Evolutionary conservation across 106 monocot species (phyloP).

Genomic region (Xerophyta viscosa): DNA sequence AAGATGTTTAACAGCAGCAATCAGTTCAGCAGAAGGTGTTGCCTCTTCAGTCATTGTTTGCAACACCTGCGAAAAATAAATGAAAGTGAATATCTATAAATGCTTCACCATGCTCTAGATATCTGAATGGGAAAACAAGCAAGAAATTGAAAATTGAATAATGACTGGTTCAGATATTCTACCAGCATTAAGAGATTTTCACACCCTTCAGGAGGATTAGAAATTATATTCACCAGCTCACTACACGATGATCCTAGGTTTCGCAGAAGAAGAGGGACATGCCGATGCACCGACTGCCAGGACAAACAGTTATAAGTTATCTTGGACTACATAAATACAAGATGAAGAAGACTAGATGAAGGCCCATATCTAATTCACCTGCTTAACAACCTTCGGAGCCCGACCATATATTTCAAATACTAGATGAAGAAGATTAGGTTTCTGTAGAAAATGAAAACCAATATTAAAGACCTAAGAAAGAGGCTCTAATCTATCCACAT

Average conservation of each 20-base stretch:
- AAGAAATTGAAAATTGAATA: not conserved
- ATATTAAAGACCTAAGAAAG: not conserved
- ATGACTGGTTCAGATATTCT: not conserved
- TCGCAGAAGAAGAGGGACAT: constrained; percentile 59
- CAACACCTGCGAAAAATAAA: constrained; percentile 44
- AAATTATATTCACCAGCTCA: constrained; percentile 63
- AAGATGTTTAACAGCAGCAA: constrained; percentile 76
- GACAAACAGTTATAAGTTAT: too few species aligned
- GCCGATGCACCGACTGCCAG: constrained; percentile 80
- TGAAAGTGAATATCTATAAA: not conserved
- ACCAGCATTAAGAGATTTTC: constrained; percentile 84
- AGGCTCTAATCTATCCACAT: not conserved
- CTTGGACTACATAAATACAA: too few species aligned
- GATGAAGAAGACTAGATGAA: not conserved
- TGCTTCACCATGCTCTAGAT: too few species aligned
- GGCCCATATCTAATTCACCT: too few species aligned
- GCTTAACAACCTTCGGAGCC: constrained; percentile 74
- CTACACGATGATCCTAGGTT: constrained; percentile 60
- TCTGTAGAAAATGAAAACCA: constrained; percentile 34
- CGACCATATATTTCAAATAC: constrained; percentile 88
- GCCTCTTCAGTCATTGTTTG: constrained; percentile 79
- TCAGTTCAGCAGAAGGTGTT: constrained; percentile 65
- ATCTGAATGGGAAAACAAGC: not conserved
- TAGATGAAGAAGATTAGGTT: constrained; percentile 61
- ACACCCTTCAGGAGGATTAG: constrained; percentile 78